These are phyloP conservation scores for Pyronema domesticum DNA, from an alignment of 495 filamentous ascomycete species.

Conservation along the genomic window DNA sequence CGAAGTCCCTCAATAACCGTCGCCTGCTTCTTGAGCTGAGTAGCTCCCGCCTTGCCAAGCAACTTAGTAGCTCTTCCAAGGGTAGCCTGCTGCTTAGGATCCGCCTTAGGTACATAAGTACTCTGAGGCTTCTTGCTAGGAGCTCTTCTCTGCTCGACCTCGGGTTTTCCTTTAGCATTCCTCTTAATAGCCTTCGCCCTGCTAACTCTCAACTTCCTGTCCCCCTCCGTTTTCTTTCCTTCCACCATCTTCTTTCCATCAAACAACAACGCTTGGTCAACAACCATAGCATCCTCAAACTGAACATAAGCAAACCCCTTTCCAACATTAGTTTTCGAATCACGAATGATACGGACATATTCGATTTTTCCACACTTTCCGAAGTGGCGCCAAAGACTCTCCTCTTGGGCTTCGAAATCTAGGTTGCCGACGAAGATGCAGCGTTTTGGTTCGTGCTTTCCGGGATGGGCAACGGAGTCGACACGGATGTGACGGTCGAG, in stretches of 20 bases:
- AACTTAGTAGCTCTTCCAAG: slow-evolving; percentile 66
- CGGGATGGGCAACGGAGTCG: slow-evolving; percentile 76
- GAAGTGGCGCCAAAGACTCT: slow-evolving; percentile 87
- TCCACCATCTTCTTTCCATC: slow-evolving; percentile 78
- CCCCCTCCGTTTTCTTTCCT: slow-evolving; percentile 84
- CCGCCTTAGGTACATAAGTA: slow-evolving; percentile 43
- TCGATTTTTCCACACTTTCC: slow-evolving; percentile 64
- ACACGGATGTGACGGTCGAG: slow-evolving; percentile 80
- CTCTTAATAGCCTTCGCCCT: slow-evolving; percentile 65
- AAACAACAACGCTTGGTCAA: slow-evolving; percentile 71
- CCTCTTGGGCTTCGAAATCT: slow-evolving; percentile 84
- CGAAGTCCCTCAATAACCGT: slow-evolving; percentile 76
- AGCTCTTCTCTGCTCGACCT: not conserved
- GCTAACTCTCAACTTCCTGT: slow-evolving; percentile 67
- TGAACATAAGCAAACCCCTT: slow-evolving; percentile 98
- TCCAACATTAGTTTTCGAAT: slow-evolving; percentile 73
- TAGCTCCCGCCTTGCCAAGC: slow-evolving; percentile 62
- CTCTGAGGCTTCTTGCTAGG: slow-evolving; percentile 19
- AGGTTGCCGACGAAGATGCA: slow-evolving; percentile 97
- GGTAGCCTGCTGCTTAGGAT: slow-evolving; percentile 49
- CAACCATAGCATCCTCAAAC: slow-evolving; percentile 68
- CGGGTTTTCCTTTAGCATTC: slow-evolving; percentile 30
- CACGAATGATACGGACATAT: slow-evolving; percentile 82
- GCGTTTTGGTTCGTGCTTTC: slow-evolving; percentile 58
- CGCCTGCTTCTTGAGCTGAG: slow-evolving; percentile 35